These are phyloP conservation scores for Psilocybe tampanensis DNA, from an alignment of 768 basidiomycete genomes.

Conservation along the genomic window DNA sequence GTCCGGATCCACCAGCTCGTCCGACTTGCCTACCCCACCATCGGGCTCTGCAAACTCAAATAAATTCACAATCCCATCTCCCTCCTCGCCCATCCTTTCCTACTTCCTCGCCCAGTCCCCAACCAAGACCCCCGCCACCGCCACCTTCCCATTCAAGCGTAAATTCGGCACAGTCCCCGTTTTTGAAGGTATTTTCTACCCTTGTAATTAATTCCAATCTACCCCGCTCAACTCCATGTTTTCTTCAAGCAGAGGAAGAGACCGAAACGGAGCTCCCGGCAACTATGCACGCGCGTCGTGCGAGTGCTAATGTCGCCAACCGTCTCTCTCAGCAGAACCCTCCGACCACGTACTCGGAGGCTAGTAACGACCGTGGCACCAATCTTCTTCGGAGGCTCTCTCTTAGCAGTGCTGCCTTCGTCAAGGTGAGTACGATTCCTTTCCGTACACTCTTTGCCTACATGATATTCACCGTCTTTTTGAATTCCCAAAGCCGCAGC, in stretches of 20 bases:
- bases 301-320: constrained; percentile 56
- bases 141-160: constrained; percentile 64
- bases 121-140: constrained; percentile 40
- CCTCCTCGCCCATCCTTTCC: constrained; percentile 72
- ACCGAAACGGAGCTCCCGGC: constrained; percentile 41
- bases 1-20: constrained; percentile 55
- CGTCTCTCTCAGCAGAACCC: constrained; percentile 50
- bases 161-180: constrained; percentile 58
- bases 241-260: constrained; percentile 37
- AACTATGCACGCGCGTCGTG: constrained; percentile 56
- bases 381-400: constrained; percentile 78
- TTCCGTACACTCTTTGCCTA: neutral
- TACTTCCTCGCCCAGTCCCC: constrained; percentile 70
- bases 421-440: constrained; percentile 48
- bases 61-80: constrained; percentile 51
- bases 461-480: constrained; percentile 16
- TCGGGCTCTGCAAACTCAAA: constrained; percentile 43
- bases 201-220: neutral
- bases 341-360: constrained; percentile 44
- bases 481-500: constrained; percentile 26
- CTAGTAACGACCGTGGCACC: constrained; percentile 64
- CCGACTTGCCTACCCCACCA: constrained; percentile 53
- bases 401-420: constrained; percentile 56
- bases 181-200: constrained; percentile 54
- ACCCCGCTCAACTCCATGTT: constrained; percentile 9